These are phyloP conservation scores for Scheffersomyces titani DNA, from an alignment of 1,139 yeast genomes.

Conservation along the genomic window DNA sequence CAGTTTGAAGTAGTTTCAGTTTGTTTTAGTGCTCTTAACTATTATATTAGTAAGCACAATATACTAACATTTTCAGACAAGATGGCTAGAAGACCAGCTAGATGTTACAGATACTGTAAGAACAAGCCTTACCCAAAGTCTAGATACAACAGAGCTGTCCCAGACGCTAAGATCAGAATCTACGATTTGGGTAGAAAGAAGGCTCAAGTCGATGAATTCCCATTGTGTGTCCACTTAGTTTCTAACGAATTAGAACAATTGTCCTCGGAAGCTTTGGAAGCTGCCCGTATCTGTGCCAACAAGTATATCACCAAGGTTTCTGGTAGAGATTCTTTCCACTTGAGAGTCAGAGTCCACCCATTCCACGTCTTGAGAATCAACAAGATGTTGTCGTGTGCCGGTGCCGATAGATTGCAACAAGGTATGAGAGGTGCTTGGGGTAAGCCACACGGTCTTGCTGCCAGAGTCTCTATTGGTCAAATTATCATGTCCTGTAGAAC, in stretches of 20 bases:
- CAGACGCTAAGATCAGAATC: constrained; percentile 99
- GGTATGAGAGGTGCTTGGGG: constrained; percentile 99
- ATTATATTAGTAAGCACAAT: neutral
- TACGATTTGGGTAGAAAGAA: constrained; percentile 99
- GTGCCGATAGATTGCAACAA: constrained; percentile 99
- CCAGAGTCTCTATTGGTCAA: constrained; percentile 99
- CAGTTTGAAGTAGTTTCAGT: neutral
- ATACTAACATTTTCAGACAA: constrained; percentile 51
- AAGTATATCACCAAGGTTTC: constrained; percentile 96
- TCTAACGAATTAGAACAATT: constrained; percentile 99
- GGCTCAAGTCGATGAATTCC: constrained; percentile 99
- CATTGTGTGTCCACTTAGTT: constrained; percentile 98
- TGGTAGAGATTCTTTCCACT: constrained; percentile 99
- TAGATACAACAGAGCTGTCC: constrained; percentile 99
- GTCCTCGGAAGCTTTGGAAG: constrained; percentile 99
- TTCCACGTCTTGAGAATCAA: constrained; percentile 99
- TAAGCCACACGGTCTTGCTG: constrained; percentile 99
- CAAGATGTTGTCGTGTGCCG: constrained; percentile 99
- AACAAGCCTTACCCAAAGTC: constrained; percentile 99
- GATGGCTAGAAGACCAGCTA: constrained; percentile 99
- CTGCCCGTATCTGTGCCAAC: constrained; percentile 99
- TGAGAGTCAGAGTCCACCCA: constrained; percentile 99
- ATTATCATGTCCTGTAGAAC: constrained; percentile 97
- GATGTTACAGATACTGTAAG: constrained; percentile 99
- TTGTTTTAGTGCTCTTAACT: neutral